phyloP scores from a whole-genome alignment of 345 rosid genomes.

The Moringa oleifera region DNA sequence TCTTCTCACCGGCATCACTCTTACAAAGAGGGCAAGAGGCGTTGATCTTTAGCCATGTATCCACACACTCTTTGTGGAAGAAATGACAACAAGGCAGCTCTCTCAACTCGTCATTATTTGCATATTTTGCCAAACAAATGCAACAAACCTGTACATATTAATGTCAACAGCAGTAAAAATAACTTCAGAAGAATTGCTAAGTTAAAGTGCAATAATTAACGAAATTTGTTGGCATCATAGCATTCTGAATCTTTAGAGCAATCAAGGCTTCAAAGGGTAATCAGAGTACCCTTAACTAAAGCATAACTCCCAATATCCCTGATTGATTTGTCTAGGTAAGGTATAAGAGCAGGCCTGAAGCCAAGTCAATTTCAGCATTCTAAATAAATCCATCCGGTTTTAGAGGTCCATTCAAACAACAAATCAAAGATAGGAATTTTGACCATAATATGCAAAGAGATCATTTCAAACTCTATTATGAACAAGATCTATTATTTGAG shows the following conservation, averaged over 20 bases:
- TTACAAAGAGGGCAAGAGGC: constrained; percentile 97
- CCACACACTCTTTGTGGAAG: constrained; percentile 95
- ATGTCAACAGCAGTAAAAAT: not conserved
- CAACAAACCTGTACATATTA: constrained; percentile 64
- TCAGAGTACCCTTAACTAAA: too few species aligned
- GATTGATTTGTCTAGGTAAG: not conserved
- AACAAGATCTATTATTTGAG: too few species aligned
- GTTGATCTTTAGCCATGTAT: constrained; percentile 93
- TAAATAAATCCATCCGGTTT: too few species aligned
- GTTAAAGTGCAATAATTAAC: too few species aligned
- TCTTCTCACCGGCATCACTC: constrained; percentile 62
- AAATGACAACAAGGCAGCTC: constrained; percentile 87
- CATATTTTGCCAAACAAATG: constrained; percentile 89
- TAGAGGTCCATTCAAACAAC: too few species aligned
- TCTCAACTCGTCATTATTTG: constrained; percentile 88
- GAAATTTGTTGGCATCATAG: not conserved
- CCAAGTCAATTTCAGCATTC: too few species aligned
- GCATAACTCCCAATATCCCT: not conserved
- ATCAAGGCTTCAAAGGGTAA: not conserved
- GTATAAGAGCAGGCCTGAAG: too few species aligned
- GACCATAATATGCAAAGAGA: not conserved
- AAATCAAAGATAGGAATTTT: too few species aligned
- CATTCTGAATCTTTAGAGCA: not conserved
- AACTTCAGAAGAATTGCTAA: too few species aligned
- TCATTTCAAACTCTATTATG: too few species aligned